A percentile compares a stretch with the other conserved stretches of the same genome.
Conservation (phyloP, 164 flowering plant genomes). For the Sedum album region DNA sequence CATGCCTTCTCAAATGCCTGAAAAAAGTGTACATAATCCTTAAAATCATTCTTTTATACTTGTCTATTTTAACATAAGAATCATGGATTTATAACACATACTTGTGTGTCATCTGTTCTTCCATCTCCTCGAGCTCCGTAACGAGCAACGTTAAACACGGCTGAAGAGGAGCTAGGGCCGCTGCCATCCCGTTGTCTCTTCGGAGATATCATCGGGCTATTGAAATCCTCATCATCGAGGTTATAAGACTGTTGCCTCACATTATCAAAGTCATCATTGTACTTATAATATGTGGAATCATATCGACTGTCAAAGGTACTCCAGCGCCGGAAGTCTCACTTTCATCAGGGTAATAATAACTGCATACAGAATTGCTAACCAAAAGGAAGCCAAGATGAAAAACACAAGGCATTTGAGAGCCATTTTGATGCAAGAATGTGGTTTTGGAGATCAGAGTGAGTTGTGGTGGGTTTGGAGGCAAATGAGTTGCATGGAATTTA, state of each 20-base stretch:
- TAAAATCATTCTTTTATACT: too few species aligned
- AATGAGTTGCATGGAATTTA: slow-evolving; percentile 1
- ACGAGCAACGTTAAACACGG: slow-evolving; percentile 22
- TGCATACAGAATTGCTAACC: neutral
- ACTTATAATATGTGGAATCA: neutral
- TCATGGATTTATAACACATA: slow-evolving; percentile 7
- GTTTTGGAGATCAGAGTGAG: neutral
- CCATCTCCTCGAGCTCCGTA: slow-evolving; percentile 67
- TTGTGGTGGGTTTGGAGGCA: neutral
- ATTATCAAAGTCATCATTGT: neutral
- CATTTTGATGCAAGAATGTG: slow-evolving; percentile 1
- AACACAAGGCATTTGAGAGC: neutral
- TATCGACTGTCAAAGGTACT: neutral
- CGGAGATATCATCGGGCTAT: neutral
- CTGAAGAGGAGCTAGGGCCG: neutral
- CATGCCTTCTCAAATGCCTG: slow-evolving; percentile 79
- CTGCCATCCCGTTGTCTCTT: neutral
- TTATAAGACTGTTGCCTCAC: neutral
- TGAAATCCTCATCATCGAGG: neutral
- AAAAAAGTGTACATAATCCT: neutral
- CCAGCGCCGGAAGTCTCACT: neutral
- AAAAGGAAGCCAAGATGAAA: neutral
- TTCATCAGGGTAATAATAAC: neutral
- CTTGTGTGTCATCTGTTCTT: slow-evolving; percentile 42
- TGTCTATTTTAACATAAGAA: too few species aligned